These are phyloP conservation scores for Paragyromitra xinjiangensis DNA, from an alignment of 495 filamentous ascomycete species.

Conservation along the genomic window DNA sequence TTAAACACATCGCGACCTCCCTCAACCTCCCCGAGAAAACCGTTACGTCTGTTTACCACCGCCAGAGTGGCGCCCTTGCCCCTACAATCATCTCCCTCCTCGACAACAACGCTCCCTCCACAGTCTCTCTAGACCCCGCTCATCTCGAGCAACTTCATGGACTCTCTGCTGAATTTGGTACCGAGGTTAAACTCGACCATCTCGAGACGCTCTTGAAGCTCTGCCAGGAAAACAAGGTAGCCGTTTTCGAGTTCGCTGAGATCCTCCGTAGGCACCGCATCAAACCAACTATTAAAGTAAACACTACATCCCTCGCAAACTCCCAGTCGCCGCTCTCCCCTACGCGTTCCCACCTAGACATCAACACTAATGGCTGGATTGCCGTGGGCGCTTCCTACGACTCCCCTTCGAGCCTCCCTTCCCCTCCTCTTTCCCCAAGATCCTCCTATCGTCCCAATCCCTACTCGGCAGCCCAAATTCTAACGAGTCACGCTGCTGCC, in stretches of 20 bases:
- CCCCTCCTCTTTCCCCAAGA: constrained; percentile 35
- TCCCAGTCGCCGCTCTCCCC: constrained; percentile 67
- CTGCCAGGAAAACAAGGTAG: constrained; percentile 49
- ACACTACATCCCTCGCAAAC: constrained; percentile 64
- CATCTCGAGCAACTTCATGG: constrained; percentile 65
- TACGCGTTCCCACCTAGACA: constrained; percentile 63
- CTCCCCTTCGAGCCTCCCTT: constrained; percentile 43
- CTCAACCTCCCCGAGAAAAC: constrained; percentile 61
- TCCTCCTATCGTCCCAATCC: constrained; percentile 22
- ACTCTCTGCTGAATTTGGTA: constrained; percentile 39
- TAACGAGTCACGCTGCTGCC: constrained; percentile 33
- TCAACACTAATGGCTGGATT: constrained; percentile 50
- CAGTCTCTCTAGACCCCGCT: constrained; percentile 60
- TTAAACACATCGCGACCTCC: constrained; percentile 41
- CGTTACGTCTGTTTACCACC: constrained; percentile 70
- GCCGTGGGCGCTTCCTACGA: constrained; percentile 60
- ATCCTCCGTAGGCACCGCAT: constrained; percentile 29
- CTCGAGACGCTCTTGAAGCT: constrained; percentile 46
- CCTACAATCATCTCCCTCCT: constrained; percentile 67
- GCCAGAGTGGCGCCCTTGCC: constrained; percentile 67
- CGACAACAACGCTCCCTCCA: constrained; percentile 50
- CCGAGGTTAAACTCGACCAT: constrained; percentile 39
- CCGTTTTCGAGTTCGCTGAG: constrained; percentile 50
- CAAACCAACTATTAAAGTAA: constrained; percentile 59
- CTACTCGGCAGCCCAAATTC: constrained; percentile 31